Conservation (phyloP, 192 early-diverging fungal genomes). For the Funneliformis mosseae region DNA sequence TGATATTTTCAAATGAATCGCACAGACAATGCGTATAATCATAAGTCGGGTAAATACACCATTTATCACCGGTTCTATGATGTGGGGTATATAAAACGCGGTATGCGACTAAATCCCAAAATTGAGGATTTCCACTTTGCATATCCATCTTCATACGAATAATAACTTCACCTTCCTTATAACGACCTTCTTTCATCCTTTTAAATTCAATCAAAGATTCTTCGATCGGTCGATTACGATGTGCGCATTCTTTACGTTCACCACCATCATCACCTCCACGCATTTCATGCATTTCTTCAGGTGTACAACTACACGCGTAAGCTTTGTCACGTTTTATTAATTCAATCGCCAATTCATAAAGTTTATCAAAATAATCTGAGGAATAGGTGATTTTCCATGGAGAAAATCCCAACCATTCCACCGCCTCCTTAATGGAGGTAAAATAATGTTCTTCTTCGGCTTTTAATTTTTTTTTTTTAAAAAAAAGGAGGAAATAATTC, state of each 20-base stretch:
- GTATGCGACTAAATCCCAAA: conserved; percentile 99
- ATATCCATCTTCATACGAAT: conserved; percentile 99
- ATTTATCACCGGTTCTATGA: conserved; percentile 87
- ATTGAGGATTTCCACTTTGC: conserved; percentile 95
- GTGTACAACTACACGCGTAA: conserved; percentile 86
- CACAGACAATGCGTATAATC: conserved; percentile 99
- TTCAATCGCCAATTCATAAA: conserved; percentile 94
- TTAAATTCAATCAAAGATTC: conserved; percentile 94
- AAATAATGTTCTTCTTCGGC: conserved; percentile 98
- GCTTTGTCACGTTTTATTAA: conserved; percentile 89
- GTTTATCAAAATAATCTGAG: conserved; percentile 94
- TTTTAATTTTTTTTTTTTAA: conserved; percentile 34
- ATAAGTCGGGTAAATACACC: conserved; percentile 99
- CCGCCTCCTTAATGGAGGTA: conserved; percentile 87
- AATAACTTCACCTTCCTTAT: conserved; percentile 86
- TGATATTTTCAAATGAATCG: conserved; percentile 99
- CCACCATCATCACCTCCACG: conserved; percentile 92
- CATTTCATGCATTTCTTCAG: conserved; percentile 87
- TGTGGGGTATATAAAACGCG: conserved; percentile 91
- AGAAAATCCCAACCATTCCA: conserved; percentile 95
- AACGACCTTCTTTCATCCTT: conserved; percentile 98
- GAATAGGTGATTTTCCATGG: conserved; percentile 94
- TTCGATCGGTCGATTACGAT: conserved; percentile 88
- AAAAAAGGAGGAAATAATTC: too few relatives aligned
- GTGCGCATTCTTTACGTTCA: conserved; percentile 82